Evolutionary conservation across 2,329 filamentous ascomycete species (phyloP), one percentile per base, ranked within the genome.

Genomic region (Tolypocladium tropicale): DNA sequence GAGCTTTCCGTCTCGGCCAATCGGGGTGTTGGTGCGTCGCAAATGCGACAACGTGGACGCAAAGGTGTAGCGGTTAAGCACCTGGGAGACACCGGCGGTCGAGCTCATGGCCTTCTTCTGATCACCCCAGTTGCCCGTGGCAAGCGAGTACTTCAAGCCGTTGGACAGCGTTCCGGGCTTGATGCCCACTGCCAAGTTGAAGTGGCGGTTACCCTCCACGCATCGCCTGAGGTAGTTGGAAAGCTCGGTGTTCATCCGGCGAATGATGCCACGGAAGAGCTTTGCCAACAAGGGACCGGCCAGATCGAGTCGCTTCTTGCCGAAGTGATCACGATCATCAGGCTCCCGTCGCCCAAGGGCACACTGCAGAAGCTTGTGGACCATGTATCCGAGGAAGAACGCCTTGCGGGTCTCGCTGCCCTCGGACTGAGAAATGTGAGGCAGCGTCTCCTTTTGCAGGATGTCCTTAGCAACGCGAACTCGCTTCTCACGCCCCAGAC

Each of bases 361-460:
- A 69, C 92, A 96, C 72, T 96, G 93, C 28, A 97, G 79, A 64
- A 99, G 81, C 69, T 94, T 89, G 73, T 99, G 93, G 51, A 97
- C 90, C 93, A 99, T 99, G 74, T 99, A 99, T 25, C 95, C 94
- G 52, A 99, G 78, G 80, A 97, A 99, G 74, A 96, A 99, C 2
- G 95, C 94, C 70, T 99, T 99, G 57, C 90, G 81, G 1, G 93
- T 97, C 70, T 97, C 93, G 63, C 90, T 95, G 32, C 94, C 94
- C 72, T 96, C 91, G 59, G 83, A 85, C 70, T 99, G 94, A 1
- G 93, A 96, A 59, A 99, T 97, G 67, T 99, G 94, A 28, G 94
- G 95, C 51, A 99, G 76, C 62, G 95, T 88, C 72, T 99, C 95
- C 76, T 96, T 97, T 71, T 96, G 92, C 72, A 99, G 84, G 62